Evolutionary conservation across 2,329 filamentous ascomycete species (phyloP).

Genomic region (Pseudocercospora cruenta): DNA sequence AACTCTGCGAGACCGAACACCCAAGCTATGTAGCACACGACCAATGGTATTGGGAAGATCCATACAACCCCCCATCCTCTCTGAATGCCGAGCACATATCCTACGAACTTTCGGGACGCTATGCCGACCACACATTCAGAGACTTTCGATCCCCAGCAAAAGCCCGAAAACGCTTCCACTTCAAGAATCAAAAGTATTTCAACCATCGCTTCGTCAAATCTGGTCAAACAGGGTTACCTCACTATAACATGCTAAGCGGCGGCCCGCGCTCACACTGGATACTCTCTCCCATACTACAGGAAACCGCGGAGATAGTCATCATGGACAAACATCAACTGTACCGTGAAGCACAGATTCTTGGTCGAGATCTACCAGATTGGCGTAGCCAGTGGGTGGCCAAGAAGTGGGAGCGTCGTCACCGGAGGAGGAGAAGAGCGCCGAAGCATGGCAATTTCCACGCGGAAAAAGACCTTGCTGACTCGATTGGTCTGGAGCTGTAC

Average conservation of each 20-base stretch:
- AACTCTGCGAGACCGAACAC: neutral
- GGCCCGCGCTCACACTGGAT: neutral
- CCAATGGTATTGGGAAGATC: neutral
- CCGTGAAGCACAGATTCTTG: slow-evolving; percentile 13
- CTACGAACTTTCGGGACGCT: slow-evolving; percentile 17
- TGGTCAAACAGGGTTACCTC: slow-evolving; percentile 16
- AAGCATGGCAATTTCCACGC: too few relatives aligned
- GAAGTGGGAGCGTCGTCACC: too few relatives aligned
- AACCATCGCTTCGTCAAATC: slow-evolving; percentile 17
- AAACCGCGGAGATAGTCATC: neutral
- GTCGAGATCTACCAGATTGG: neutral
- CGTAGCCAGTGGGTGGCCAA: too few relatives aligned
- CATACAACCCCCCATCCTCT: neutral
- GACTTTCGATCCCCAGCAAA: slow-evolving; percentile 25
- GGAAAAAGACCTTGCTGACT: too few relatives aligned
- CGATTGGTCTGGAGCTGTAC: too few relatives aligned
- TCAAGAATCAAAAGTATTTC: slow-evolving; percentile 21
- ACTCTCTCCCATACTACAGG: neutral
- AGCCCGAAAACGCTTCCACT: slow-evolving; percentile 17
- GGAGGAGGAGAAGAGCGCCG: too few relatives aligned
- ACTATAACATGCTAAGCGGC: slow-evolving; percentile 2
- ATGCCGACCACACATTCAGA: slow-evolving; percentile 17
- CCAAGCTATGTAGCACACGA: neutral
- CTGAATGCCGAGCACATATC: neutral
- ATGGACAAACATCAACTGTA: slow-evolving; percentile 2